These are phyloP conservation scores for Penicillium psychrofluorescens DNA, from an alignment of 495 filamentous ascomycete genomes.

Conservation along the genomic window DNA sequence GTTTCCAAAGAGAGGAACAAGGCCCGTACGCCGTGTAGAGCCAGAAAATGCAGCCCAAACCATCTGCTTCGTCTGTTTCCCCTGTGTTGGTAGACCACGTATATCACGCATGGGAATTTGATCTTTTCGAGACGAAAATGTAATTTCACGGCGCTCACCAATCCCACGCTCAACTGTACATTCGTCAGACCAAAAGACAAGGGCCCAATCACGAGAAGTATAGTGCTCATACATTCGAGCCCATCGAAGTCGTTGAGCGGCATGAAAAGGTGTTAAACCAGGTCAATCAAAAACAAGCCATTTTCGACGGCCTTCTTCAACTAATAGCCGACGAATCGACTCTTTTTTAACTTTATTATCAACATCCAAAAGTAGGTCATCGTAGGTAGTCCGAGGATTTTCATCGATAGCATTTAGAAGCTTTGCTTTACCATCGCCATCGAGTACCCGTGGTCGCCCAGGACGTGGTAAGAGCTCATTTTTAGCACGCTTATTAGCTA, in stretches of 20 bases:
- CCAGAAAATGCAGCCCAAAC: constrained; percentile 7
- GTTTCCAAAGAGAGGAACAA: constrained; percentile 1
- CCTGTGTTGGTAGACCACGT: not conserved
- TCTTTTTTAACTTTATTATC: constrained; percentile 4
- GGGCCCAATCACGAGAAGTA: constrained; percentile 2
- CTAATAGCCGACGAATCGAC: not conserved
- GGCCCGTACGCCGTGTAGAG: constrained; percentile 1
- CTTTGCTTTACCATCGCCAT: not conserved
- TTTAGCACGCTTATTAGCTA: no score
- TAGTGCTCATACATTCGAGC: not conserved
- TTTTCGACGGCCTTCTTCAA: constrained; percentile 2
- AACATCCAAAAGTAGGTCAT: constrained; percentile 3
- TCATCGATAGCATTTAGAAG: constrained; percentile 2
- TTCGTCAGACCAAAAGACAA: constrained; percentile 4
- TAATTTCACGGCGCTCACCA: not conserved
- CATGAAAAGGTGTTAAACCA: constrained; percentile 1
- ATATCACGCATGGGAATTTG: not conserved
- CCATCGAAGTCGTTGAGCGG: constrained; percentile 3
- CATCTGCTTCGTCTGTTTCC: constrained; percentile 7
- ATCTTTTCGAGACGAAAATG: not conserved
- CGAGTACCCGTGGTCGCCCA: constrained; percentile 3
- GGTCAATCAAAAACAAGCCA: constrained; percentile 1
- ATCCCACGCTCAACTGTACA: constrained; percentile 5
- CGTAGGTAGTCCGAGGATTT: not conserved
- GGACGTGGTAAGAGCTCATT: not conserved